These are phyloP conservation scores for Linnemannia schmuckeri DNA, from an alignment of 192 early-diverging fungal genomes.

Conservation along the genomic window DNA sequence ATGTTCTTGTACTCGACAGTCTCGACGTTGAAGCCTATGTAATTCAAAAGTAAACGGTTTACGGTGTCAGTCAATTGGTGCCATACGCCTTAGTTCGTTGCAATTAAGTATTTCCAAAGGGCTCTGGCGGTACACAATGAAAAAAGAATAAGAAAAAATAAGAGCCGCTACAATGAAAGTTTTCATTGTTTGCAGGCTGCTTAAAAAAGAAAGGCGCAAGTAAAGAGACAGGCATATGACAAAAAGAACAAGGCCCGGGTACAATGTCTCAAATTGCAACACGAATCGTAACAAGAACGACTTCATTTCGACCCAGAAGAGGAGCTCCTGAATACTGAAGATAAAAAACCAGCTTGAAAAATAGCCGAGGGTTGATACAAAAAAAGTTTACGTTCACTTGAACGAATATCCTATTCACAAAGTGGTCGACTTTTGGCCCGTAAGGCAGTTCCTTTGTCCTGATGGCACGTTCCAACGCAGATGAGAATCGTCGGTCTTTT, in stretches of 20 bases:
- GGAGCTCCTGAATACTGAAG: not conserved
- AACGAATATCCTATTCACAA: not conserved
- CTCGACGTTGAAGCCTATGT: constrained; percentile 95
- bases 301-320: not conserved
- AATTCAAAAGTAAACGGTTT: not conserved
- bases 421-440: not conserved
- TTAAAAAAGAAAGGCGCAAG: not conserved
- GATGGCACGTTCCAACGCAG: not conserved
- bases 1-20: constrained; percentile 98
- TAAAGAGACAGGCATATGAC: not conserved
- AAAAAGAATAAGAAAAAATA: not conserved
- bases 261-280: not conserved
- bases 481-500: not conserved
- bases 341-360: not conserved
- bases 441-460: not conserved
- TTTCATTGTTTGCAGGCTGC: not conserved
- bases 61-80: not conserved
- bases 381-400: not conserved
- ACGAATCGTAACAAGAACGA: not conserved
- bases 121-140: not conserved
- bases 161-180: not conserved
- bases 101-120: not conserved
- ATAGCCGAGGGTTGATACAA: not conserved
- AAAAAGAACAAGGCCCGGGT: not conserved
- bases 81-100: not conserved